phyloP scores from a whole-genome alignment of 495 filamentous ascomycete genomes.

The Xylaria sp. region DNA sequence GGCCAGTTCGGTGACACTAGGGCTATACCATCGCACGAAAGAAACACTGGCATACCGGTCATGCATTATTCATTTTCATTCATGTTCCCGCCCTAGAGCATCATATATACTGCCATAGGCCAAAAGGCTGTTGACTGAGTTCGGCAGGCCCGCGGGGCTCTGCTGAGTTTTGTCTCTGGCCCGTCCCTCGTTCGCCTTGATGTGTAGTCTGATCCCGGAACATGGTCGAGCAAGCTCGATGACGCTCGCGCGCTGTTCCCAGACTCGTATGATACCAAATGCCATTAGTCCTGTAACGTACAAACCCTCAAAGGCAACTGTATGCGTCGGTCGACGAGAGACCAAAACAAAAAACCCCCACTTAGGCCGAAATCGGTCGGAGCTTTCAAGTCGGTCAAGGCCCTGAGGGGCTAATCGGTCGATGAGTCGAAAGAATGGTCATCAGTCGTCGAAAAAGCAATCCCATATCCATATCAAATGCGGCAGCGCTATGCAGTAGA shows the following conservation, averaged over 20 bases:
- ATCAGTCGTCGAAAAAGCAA: conserved; percentile 42
- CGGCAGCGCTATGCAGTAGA: conserved; percentile 53
- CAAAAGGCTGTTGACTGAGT: conserved; percentile 20
- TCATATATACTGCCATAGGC: conserved; percentile 27
- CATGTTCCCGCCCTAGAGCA: conserved; percentile 17
- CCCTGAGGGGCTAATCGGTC: conserved; percentile 16
- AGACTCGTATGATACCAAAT: conserved; percentile 22
- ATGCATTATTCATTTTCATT: conserved; percentile 29
- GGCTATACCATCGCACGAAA: background rate
- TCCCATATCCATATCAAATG: conserved; percentile 45
- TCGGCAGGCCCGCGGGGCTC: conserved; percentile 16
- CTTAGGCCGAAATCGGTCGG: conserved; percentile 23
- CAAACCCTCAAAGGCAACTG: conserved; percentile 17
- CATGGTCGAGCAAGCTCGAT: conserved; percentile 21
- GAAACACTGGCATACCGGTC: background rate
- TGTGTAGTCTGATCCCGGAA: conserved; percentile 16
- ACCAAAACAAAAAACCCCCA: conserved; percentile 22
- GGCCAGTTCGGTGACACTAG: background rate
- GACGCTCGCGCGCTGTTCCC: conserved; percentile 20
- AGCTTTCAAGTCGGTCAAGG: conserved; percentile 20
- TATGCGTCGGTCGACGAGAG: conserved; percentile 18
- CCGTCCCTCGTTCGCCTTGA: conserved; percentile 13
- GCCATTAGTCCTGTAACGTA: conserved; percentile 19
- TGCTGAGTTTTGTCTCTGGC: conserved; percentile 21
- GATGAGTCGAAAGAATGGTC: conserved; percentile 31